Base-by-base conservation (phyloP, 2,329 filamentous ascomycete species). In the Claviceps fusiformis region DNA sequence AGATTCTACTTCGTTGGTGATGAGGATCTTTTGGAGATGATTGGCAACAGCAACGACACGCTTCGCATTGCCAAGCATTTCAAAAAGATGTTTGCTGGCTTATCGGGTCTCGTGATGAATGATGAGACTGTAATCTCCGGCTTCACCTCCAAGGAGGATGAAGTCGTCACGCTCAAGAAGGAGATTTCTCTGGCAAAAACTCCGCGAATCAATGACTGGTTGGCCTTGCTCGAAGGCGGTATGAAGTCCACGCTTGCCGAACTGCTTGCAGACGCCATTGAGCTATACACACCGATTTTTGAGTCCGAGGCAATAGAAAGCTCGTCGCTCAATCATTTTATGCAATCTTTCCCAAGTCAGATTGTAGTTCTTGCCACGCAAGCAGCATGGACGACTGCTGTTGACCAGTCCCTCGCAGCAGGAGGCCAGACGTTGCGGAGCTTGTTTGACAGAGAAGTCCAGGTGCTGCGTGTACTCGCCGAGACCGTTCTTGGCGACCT, bases 1-100 rank as follows among this genome's bases (percentile, higher is more conserved):
- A 85, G 93, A 56, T 99, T 99, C 76, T 99, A 99, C 75, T 99
- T 98, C 64, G 95, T 99, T 55, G 93, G 93, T 69, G 95, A 99
- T 64, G 95, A 99, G 67, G 93, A 99, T 71, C 75, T 99, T 56
- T 78, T 99, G 29, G 93, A 99, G 70, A 99, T 99, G 73, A 99
- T 99, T 60, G 93, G 93, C 67, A 99, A 99, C 70, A 97, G 92
- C 73, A 96, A 96, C 65, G 93, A 99, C 65, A 95, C 92, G 10
- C 74, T 93, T 58, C 90, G 93, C 54, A 95, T 98, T 61, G 89
- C 93, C 45, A 98, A 98, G 70, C 95, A 99, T 74, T 90, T 99
- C 76, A 92, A 95, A 70, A 99, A 99, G 77, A 99, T 99, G 93
- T 99, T 99, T 75, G 93, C 95, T 59, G 93, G 93, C 59, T 78